Evolutionary conservation across 2,329 filamentous ascomycete genomes (phyloP).

Genomic region (Arachnomyces sp.): DNA sequence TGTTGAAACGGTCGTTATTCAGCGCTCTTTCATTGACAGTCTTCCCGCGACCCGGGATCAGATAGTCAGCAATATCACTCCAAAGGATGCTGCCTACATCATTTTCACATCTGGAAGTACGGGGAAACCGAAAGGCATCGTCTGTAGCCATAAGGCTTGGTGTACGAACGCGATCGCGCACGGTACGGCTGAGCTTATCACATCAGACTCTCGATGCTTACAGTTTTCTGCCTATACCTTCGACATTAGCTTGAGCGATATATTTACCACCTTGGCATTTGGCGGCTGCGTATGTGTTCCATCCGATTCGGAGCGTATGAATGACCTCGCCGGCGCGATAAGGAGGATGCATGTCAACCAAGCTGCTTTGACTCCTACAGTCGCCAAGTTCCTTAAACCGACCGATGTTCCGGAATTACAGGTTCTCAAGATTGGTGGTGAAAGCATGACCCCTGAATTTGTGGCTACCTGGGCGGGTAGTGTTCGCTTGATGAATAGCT

Average conservation of each 20-base stretch:
- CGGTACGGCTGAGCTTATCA: conserved; percentile 42
- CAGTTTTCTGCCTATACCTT: conserved; percentile 41
- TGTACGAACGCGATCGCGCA: conserved; percentile 20
- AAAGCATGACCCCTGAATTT: conserved; percentile 22
- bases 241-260: conserved; percentile 33
- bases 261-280: conserved; percentile 24
- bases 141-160: conserved; percentile 56
- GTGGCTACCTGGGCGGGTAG: conserved; percentile 24
- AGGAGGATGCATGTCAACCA: conserved; percentile 41
- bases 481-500: conserved; percentile 10
- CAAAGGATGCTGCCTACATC: conserved; percentile 69
- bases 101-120: conserved; percentile 82
- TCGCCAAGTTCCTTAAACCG: conserved; percentile 39
- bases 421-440: conserved; percentile 28
- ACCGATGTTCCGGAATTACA: conserved; percentile 32
- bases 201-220: conserved; percentile 18
- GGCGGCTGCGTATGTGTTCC: conserved; percentile 41
- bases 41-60: neutral
- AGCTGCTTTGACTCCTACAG: conserved; percentile 50
- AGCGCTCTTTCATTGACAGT: neutral
- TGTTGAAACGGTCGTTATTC: neutral
- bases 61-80: conserved; percentile 44
- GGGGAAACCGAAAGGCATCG: conserved; percentile 75
- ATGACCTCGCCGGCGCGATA: conserved; percentile 40
- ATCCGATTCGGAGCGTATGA: conserved; percentile 35